A percentile compares a stretch with the other conserved stretches of the same genome.
phyloP scores from a whole-genome alignment of 305 asterid species.

The Lippia alba region DNA sequence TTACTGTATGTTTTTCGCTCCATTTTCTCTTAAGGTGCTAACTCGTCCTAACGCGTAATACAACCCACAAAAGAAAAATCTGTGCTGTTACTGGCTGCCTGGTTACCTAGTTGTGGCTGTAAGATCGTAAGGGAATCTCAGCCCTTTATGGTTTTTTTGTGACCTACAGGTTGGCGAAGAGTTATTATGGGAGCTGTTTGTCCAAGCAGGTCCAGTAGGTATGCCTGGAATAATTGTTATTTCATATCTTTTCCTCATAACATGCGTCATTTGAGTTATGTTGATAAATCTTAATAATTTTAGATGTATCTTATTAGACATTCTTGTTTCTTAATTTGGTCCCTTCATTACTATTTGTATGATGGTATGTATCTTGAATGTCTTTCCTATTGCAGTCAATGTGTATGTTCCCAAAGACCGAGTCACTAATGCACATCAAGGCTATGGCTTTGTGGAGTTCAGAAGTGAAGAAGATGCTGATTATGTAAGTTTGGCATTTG shows the following conservation, averaged over 20 bases:
- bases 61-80: neutral
- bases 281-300: neutral
- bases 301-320: neutral
- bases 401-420: slow-evolving; percentile 97
- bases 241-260: neutral
- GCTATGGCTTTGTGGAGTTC: slow-evolving; percentile 94
- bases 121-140: slow-evolving; percentile 4
- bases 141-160: slow-evolving; percentile 10
- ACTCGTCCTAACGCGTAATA: neutral
- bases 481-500: slow-evolving; percentile 56
- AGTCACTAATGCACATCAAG: slow-evolving; percentile 93
- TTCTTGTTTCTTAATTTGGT: slow-evolving; percentile 11
- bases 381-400: slow-evolving; percentile 59
- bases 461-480: slow-evolving; percentile 98
- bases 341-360: slow-evolving; percentile 4
- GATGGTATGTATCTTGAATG: slow-evolving; percentile 7
- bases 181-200: slow-evolving; percentile 89
- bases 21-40: neutral
- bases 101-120: slow-evolving; percentile 12
- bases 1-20: neutral
- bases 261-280: slow-evolving; percentile 16
- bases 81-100: neutral
- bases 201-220: slow-evolving; percentile 99
- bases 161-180: slow-evolving; percentile 77
- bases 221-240: slow-evolving; percentile 32